Conservation (phyloP, 257 asterid species). For the Asclepias syriaca region DNA sequence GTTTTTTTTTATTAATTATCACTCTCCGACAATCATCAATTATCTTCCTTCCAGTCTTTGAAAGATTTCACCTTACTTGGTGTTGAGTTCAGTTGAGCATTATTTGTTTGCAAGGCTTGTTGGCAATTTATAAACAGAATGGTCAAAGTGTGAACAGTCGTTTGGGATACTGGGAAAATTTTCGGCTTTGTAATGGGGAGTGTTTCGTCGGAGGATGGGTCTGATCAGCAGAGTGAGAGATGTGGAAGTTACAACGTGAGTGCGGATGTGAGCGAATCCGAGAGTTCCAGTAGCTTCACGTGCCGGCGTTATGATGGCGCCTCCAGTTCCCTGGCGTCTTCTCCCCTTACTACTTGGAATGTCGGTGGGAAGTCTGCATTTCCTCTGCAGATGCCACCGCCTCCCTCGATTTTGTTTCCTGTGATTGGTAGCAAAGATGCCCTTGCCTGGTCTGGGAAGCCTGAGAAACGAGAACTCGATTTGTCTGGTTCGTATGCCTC, state of each 20-base stretch:
- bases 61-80: not conserved
- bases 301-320: constrained; percentile 46
- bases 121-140: not conserved
- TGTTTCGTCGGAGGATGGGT: constrained; percentile 72
- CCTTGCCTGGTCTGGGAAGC: constrained; percentile 56
- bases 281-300: constrained; percentile 40
- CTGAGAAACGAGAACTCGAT: constrained; percentile 46
- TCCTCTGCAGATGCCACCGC: constrained; percentile 36
- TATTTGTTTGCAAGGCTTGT: not conserved
- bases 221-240: constrained; percentile 56
- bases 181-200: constrained; percentile 45
- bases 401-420: constrained; percentile 66
- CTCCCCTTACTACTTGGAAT: constrained; percentile 32
- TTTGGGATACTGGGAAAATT: not conserved
- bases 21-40: constrained; percentile 4
- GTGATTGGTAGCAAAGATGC: constrained; percentile 63
- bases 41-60: not conserved
- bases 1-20: not conserved
- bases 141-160: not conserved
- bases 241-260: constrained; percentile 87
- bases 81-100: too few species aligned
- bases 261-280: constrained; percentile 96
- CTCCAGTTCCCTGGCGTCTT: constrained; percentile 57
- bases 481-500: constrained; percentile 58
- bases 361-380: constrained; percentile 24